Evolutionary conservation across 1,284 basidiomycete species (phyloP).

Genomic region (Leccinum fallax): DNA sequence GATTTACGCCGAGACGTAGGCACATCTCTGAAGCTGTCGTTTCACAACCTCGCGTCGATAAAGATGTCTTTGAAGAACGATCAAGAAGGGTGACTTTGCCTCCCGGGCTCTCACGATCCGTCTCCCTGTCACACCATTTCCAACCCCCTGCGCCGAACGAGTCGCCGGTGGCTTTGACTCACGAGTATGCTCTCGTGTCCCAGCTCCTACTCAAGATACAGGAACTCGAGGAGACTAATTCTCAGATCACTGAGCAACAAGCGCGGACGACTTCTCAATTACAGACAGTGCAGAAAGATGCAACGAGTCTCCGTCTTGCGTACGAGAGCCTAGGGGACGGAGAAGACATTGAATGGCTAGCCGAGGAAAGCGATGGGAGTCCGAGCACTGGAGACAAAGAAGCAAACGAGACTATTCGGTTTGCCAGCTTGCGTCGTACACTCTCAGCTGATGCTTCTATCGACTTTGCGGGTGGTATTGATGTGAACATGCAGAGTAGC

Average conservation of each 20-base stretch:
- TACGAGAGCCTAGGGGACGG: slow-evolving; percentile 73
- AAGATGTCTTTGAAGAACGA: slow-evolving; percentile 18
- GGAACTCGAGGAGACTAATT: slow-evolving; percentile 78
- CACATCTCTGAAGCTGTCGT: slow-evolving; percentile 33
- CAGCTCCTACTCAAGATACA: slow-evolving; percentile 78
- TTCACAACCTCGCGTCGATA: slow-evolving; percentile 7
- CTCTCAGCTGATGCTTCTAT: slow-evolving; percentile 35
- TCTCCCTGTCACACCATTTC: slow-evolving; percentile 28
- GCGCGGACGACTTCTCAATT: slow-evolving; percentile 60
- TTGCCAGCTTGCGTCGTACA: slow-evolving; percentile 46
- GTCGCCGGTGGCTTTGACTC: slow-evolving; percentile 19
- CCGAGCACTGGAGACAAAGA: slow-evolving; percentile 28
- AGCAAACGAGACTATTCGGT: slow-evolving; percentile 42
- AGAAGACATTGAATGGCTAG: slow-evolving; percentile 45
- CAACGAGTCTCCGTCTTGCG: slow-evolving; percentile 64
- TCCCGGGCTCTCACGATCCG: slow-evolving; percentile 27
- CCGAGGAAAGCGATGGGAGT: slow-evolving; percentile 33
- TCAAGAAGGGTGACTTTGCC: slow-evolving; percentile 20
- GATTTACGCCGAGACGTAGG: slow-evolving; percentile 25
- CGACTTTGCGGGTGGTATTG: slow-evolving; percentile 37
- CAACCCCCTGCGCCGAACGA: slow-evolving; percentile 15
- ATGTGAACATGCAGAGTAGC: slow-evolving; percentile 40
- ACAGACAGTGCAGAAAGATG: slow-evolving; percentile 69
- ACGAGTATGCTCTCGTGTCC: slow-evolving; percentile 62
- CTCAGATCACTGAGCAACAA: slow-evolving; percentile 70